These are phyloP conservation scores for Vaccinium darrowii DNA, from an alignment of 148 eudicot genomes.

Conservation along the genomic window DNA sequence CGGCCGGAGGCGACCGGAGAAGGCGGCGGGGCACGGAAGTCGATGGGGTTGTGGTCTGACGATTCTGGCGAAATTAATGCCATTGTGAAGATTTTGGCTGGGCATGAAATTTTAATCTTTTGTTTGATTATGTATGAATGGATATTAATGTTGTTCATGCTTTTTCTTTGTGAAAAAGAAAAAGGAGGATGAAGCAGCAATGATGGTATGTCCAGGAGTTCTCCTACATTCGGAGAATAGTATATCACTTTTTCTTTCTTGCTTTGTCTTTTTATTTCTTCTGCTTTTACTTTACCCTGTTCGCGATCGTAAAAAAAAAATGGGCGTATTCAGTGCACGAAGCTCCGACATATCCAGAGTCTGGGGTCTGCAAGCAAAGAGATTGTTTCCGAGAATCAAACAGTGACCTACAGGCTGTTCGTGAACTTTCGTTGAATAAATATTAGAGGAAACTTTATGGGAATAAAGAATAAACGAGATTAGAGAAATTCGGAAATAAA, in stretches of 20 bases:
- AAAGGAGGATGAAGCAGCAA: constrained; percentile 31
- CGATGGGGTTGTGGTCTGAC: constrained; percentile 22
- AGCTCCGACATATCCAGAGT: too few relatives aligned
- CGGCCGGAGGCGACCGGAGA: constrained; percentile 75
- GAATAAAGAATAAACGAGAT: background rate
- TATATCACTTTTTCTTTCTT: constrained; percentile 10
- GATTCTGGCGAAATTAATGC: constrained; percentile 23
- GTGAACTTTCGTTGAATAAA: background rate
- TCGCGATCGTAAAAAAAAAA: background rate
- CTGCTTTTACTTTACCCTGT: background rate
- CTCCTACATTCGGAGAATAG: constrained; percentile 18
- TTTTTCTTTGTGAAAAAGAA: background rate
- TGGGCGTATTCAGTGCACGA: too few relatives aligned
- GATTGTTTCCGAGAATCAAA: too few relatives aligned
- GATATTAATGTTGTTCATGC: background rate
- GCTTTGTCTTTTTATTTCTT: constrained; percentile 4
- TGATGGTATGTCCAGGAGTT: constrained; percentile 37
- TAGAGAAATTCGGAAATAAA: background rate
- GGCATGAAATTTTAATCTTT: background rate
- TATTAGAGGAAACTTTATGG: background rate
- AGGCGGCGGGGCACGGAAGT: constrained; percentile 90
- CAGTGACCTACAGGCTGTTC: too few relatives aligned
- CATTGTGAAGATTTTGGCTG: constrained; percentile 13
- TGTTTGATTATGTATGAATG: background rate
- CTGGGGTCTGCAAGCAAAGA: too few relatives aligned